Percentiles rank a stretch among this genome's conserved stretches.
Conservation (phyloP, 148 eudicot species). For the Rhododendron molle region DNA sequence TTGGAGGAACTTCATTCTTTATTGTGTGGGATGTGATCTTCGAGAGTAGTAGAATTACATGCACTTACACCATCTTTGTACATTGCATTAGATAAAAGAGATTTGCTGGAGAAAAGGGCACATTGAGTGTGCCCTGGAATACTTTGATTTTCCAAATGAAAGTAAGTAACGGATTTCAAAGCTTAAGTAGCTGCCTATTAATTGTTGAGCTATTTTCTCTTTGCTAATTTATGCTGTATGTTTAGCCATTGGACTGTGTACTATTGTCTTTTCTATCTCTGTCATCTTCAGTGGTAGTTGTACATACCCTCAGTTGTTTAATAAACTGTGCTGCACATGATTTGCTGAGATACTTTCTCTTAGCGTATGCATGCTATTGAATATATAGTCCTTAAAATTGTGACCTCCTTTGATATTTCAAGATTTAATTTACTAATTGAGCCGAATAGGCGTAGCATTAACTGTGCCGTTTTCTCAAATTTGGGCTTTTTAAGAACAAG, state of each 20-base stretch:
- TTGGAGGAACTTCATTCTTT: slow-evolving; percentile 3
- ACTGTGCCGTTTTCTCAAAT: too few species aligned
- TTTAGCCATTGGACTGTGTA: neutral
- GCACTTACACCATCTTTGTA: slow-evolving; percentile 2
- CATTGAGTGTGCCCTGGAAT: slow-evolving; percentile 15
- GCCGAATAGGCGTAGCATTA: too few species aligned
- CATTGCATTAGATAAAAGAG: slow-evolving; percentile 10
- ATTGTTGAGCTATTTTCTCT: neutral
- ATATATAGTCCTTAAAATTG: too few species aligned
- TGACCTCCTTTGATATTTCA: too few species aligned
- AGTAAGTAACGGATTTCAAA: slow-evolving; percentile 7
- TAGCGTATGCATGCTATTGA: neutral
- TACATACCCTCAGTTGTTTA: too few species aligned
- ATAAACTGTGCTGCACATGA: neutral
- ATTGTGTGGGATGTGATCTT: neutral
- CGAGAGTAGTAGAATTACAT: neutral
- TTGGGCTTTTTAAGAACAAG: too few species aligned
- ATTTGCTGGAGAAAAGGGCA: neutral
- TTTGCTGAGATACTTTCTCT: neutral
- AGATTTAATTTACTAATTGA: too few species aligned
- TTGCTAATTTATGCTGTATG: neutral
- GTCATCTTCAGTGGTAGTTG: neutral
- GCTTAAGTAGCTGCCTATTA: neutral
- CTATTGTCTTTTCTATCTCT: neutral
- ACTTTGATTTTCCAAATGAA: slow-evolving; percentile 16